phyloP scores from a whole-genome alignment of 2,329 filamentous ascomycete genomes.

The Chalaropsis ovoidea region DNA sequence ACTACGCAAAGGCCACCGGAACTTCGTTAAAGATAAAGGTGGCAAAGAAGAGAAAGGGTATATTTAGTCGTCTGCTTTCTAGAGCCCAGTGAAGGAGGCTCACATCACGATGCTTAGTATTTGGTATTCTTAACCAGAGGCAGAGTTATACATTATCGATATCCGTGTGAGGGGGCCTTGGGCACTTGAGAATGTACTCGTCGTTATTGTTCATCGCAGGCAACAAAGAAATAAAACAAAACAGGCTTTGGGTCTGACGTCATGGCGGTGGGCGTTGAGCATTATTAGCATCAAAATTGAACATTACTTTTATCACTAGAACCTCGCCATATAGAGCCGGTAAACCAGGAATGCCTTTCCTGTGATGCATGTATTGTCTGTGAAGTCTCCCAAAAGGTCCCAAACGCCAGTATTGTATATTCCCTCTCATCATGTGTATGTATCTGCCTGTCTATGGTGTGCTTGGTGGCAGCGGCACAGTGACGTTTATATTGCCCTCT shows the following conservation, averaged over 20 bases:
- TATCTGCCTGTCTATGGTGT: not conserved
- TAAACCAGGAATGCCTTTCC: not conserved
- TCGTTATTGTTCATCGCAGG: not conserved
- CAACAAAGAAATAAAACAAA: not conserved
- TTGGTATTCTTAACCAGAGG: not conserved
- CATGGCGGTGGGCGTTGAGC: not conserved
- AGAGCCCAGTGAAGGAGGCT: conserved; percentile 6
- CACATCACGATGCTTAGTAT: not conserved
- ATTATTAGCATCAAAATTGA: not conserved
- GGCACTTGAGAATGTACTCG: not conserved
- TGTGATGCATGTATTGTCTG: not conserved
- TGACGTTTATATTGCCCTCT: conserved; percentile 37
- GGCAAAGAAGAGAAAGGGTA: conserved; percentile 16
- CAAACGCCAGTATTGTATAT: conserved; percentile 11
- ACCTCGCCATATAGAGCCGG: not conserved
- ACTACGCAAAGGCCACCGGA: conserved; percentile 19
- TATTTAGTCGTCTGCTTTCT: conserved; percentile 23
- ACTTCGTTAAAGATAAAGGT: conserved; percentile 22
- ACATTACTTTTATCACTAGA: not conserved
- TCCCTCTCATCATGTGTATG: not conserved
- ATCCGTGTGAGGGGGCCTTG: not conserved
- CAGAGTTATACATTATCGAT: not conserved
- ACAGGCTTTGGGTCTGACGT: not conserved
- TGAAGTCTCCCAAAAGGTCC: not conserved
- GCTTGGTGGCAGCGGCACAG: not conserved